Evolutionary conservation across 2,329 filamentous ascomycete species (phyloP), one percentile per base, ranked within the genome.

Genomic region (Cercospora janseana): DNA sequence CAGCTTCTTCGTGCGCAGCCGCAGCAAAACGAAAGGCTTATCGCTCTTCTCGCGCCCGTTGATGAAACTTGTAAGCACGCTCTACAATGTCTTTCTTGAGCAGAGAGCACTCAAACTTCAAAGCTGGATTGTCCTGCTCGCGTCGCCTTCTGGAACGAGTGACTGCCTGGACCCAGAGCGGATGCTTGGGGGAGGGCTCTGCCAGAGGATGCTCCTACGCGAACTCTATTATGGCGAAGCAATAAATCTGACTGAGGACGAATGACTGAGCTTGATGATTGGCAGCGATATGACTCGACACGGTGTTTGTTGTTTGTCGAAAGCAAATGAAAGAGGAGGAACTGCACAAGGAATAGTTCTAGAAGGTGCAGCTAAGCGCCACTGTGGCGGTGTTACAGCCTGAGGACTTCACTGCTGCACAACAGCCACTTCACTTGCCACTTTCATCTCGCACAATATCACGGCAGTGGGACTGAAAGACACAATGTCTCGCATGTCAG

Each of bases 401-500:
- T 45, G 1, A 45, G 42, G 29, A n/a, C 32, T 35, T n/a, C 7
- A 35, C 43, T 35, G 4, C 4, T 8, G 20, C 35, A 40, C n/a
- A 26, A 21, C 18, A 24, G 12, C n/a, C 8, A 16, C 35, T 23
- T 26, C 35, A 40, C 21, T 40, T 40, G 35, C 10, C 35, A 15
- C 13, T 6, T 40, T 4, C 12, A 4, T 24, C 16, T 12, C n/a
- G n/a, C n/a, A n/a, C n/a, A n/a, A 40, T 23, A 23, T 16, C 26
- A 4, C 29, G 7, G 34, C 34, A 35, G 20, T 6, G 3, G 16
- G 15, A 15, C 20, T 16, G 29, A 12, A 12, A 29, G 1, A 12
- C 34, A 56, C 4, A 4, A 67, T 73, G 52, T 71, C 74, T 50
- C 70, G 73, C 43, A 73, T 67, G 57, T 75, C 74, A 10, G 56